Conservation (phyloP, 768 basidiomycete species). For the Boletus reticuloceps region DNA sequence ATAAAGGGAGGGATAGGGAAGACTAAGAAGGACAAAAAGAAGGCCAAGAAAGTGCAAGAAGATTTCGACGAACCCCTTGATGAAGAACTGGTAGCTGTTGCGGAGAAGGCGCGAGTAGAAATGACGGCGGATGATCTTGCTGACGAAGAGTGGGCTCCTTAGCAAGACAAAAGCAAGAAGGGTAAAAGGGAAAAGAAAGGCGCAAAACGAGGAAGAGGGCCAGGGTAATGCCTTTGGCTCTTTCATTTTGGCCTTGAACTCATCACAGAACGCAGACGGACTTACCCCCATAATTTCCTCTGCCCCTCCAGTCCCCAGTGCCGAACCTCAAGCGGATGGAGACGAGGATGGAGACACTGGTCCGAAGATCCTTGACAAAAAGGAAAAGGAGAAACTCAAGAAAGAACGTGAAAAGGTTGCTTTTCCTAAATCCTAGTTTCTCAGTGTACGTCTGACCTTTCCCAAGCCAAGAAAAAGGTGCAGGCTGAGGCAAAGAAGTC, state of each 20-base stretch:
- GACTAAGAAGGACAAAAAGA: constrained; percentile 57
- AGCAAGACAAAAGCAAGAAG: constrained; percentile 22
- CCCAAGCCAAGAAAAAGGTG: constrained; percentile 70
- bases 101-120: constrained; percentile 43
- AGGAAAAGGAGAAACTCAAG: constrained; percentile 96
- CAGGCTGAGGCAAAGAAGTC: constrained; percentile 84
- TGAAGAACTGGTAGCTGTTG: constrained; percentile 20
- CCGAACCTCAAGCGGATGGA: constrained; percentile 34
- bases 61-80: constrained; percentile 31
- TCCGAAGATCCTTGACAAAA: constrained; percentile 81
- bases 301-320: constrained; percentile 27
- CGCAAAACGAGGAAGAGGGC: constrained; percentile 11
- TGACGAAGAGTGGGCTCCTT: constrained; percentile 70
- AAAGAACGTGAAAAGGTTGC: constrained; percentile 93
- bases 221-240: constrained; percentile 8
- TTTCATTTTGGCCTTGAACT: neutral
- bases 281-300: constrained; percentile 25
- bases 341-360: constrained; percentile 54
- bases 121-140: constrained; percentile 68
- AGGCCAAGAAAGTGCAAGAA: constrained; percentile 36
- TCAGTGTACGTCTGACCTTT: too few relatives aligned
- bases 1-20: constrained; percentile 55
- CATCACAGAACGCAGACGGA: constrained; percentile 14
- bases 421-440: neutral
- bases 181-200: constrained; percentile 22